Conservation (phyloP, 768 basidiomycete species). For the Boletus edulis region DNA sequence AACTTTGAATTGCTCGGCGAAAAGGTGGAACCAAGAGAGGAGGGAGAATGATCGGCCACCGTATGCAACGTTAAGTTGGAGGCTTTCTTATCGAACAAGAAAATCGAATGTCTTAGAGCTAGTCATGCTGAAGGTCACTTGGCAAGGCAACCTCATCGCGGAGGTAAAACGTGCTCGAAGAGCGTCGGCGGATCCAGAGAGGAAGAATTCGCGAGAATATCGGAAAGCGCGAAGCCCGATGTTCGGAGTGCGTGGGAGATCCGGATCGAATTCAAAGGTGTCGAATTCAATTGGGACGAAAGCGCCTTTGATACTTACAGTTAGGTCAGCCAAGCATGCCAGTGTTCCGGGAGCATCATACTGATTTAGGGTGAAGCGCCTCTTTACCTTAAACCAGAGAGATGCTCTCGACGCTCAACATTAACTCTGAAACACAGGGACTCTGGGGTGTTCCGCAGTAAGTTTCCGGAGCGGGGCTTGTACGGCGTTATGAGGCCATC, state of each 20-base stretch:
- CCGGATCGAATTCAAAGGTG: neutral
- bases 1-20: neutral
- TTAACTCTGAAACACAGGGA: constrained; percentile 1
- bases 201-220: neutral
- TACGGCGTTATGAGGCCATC: neutral
- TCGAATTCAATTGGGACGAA: neutral
- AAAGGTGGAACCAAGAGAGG: neutral
- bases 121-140: neutral
- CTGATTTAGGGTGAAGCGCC: neutral
- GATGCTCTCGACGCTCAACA: neutral
- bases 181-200: neutral
- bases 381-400: no score
- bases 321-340: no score
- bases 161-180: neutral
- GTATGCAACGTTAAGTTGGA: neutral
- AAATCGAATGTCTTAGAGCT: neutral
- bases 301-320: no score
- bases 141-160: neutral
- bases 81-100: neutral
- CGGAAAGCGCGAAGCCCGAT: constrained; percentile 1
- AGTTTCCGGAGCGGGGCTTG: neutral
- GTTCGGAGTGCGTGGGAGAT: constrained; percentile 1
- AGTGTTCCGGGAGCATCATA: neutral
- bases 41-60: neutral
- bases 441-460: neutral